These are phyloP conservation scores for Fusarium nanum DNA, from an alignment of 2,329 filamentous ascomycete species.

Conservation along the genomic window DNA sequence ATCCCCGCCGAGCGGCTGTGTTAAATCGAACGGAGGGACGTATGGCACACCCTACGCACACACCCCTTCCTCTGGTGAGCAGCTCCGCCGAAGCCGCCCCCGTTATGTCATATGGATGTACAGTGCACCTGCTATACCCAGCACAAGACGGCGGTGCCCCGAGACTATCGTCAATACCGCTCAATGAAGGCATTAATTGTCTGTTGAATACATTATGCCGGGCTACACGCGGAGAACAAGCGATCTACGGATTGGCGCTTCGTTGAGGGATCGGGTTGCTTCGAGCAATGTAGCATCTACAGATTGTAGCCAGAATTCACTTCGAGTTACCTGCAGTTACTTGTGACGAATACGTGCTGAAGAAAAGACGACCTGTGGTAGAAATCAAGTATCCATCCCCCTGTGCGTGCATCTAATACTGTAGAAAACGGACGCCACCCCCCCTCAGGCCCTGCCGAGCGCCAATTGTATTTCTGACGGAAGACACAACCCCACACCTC, in stretches of 20 bases:
- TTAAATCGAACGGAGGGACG: slow-evolving; percentile 8
- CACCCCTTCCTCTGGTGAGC: slow-evolving; percentile 26
- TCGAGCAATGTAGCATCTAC: neutral
- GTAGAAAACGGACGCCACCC: slow-evolving; percentile 20
- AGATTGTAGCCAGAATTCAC: neutral
- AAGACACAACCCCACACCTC: slow-evolving; percentile 22
- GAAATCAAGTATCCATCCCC: slow-evolving; percentile 29
- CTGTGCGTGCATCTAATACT: slow-evolving; percentile 9
- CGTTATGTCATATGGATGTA: slow-evolving; percentile 36
- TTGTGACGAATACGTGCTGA: slow-evolving; percentile 5
- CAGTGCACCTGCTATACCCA: slow-evolving; percentile 16
- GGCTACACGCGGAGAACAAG: neutral
- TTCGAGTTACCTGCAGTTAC: neutral
- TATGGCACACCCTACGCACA: slow-evolving; percentile 22
- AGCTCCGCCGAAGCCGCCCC: slow-evolving; percentile 42
- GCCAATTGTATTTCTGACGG: slow-evolving; percentile 35
- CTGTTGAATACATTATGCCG: neutral
- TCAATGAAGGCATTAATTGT: neutral
- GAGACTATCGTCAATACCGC: slow-evolving; percentile 12
- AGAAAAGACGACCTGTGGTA: slow-evolving; percentile 10
- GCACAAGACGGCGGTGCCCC: slow-evolving; percentile 29
- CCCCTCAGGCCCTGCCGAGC: slow-evolving; percentile 19
- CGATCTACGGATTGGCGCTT: neutral
- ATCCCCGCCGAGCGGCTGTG: slow-evolving; percentile 42
- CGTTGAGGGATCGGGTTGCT: neutral